Percentiles rank a stretch among this genome's conserved stretches.
Conservation (phyloP, 1,284 basidiomycete genomes). For the Lentinula novae-zelandiae region DNA sequence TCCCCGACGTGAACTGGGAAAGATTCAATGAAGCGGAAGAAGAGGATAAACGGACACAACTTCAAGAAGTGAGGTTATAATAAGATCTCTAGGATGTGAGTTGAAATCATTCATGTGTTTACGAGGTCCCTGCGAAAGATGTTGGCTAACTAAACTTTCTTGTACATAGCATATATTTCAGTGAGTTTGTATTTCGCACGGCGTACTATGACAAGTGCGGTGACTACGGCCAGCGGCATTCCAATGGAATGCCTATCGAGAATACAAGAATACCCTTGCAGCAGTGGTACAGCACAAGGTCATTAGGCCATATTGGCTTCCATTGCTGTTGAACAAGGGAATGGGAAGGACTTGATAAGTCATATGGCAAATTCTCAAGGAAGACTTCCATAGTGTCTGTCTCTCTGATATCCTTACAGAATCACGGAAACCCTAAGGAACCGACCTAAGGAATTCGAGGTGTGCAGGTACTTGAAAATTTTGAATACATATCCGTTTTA, state of each 20-base stretch:
- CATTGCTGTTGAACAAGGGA: neutral
- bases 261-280: neutral
- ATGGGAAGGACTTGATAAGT: neutral
- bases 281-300: neutral
- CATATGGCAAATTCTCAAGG: neutral
- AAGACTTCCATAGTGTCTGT: neutral
- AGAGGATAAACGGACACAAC: neutral
- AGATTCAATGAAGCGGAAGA: neutral
- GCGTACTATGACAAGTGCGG: neutral
- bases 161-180: neutral
- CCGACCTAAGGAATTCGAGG: neutral
- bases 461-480: no score
- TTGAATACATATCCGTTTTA: no score
- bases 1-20: slow-evolving; percentile 35
- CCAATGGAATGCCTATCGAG: neutral
- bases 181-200: neutral
- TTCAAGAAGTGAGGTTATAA: neutral
- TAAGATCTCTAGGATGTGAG: neutral
- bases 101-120: neutral
- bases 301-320: neutral
- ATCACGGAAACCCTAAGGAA: neutral
- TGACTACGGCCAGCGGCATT: neutral
- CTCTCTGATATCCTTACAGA: neutral
- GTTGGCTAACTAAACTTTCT: neutral
- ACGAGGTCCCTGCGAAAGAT: neutral